phyloP scores from a whole-genome alignment of 2,329 filamentous ascomycete species.

The Ophiostoma fasciatum region DNA sequence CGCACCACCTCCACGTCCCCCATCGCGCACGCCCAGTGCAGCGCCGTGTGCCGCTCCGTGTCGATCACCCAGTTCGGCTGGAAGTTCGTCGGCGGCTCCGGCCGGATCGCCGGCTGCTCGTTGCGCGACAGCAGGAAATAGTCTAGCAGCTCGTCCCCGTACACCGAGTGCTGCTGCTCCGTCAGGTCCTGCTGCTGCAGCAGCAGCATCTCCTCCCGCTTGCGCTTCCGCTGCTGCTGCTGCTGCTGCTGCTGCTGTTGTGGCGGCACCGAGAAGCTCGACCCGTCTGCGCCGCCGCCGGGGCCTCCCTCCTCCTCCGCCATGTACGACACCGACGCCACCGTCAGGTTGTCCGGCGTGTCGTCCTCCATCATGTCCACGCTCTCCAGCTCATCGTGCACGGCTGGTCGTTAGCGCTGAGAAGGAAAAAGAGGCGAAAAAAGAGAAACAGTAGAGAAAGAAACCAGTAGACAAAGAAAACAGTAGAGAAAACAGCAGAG shows the following conservation, averaged over 20 bases:
- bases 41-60: slow-evolving; percentile 76
- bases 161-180: slow-evolving; percentile 77
- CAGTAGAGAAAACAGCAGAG: no score
- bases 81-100: slow-evolving; percentile 72
- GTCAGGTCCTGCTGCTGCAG: slow-evolving; percentile 49
- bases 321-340: slow-evolving; percentile 68
- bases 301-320: slow-evolving; percentile 68
- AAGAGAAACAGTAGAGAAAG: no score
- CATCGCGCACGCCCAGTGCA: slow-evolving; percentile 98
- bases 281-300: no score
- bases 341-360: slow-evolving; percentile 67
- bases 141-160: slow-evolving; percentile 84
- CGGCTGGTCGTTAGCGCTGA: no score
- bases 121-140: slow-evolving; percentile 86
- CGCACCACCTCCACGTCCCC: slow-evolving; percentile 85
- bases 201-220: slow-evolving; percentile 50
- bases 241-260: slow-evolving; percentile 66
- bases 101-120: slow-evolving; percentile 55
- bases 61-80: slow-evolving; percentile 89
- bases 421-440: no score
- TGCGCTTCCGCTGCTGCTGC: slow-evolving; percentile 55
- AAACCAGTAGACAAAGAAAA: no score
- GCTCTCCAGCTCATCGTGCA: no score
- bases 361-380: slow-evolving; percentile 58
- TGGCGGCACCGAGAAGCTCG: slow-evolving; percentile 37